Evolutionary conservation across 306 rosid genomes (phyloP).

Genomic region (Trifolium pratense): DNA sequence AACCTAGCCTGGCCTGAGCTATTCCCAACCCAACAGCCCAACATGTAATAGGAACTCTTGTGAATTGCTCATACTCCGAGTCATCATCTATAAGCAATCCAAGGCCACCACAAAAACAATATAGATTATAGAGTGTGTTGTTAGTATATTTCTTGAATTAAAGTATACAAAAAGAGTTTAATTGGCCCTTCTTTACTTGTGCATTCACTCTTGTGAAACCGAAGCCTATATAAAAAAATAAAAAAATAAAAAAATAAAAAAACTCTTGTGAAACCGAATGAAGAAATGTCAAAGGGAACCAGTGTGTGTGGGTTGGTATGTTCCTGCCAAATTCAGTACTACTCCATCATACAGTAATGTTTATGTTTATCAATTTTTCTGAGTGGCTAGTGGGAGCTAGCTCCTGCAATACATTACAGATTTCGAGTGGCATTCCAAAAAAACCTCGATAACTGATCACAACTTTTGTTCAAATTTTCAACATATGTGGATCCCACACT

Average conservation of each 20-base stretch:
- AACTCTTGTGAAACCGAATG: not conserved
- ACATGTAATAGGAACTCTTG: too few species aligned
- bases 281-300: not conserved
- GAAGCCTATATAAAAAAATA: too few species aligned
- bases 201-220: not conserved
- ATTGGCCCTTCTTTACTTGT: not conserved
- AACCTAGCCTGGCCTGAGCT: too few species aligned
- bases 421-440: slow-evolving; percentile 36
- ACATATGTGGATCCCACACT: slow-evolving; percentile 49
- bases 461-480: slow-evolving; percentile 43
- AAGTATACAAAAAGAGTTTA: too few species aligned
- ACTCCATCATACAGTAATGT: too few species aligned
- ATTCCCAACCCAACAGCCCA: too few species aligned
- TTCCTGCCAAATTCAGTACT: not conserved
- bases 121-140: too few species aligned
- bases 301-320: not conserved
- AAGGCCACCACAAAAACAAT: too few species aligned
- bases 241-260: too few species aligned
- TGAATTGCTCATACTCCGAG: too few species aligned
- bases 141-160: too few species aligned
- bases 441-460: not conserved
- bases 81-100: too few species aligned
- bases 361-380: not conserved
- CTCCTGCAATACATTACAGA: not conserved
- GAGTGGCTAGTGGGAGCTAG: not conserved